Evolutionary conservation across 495 filamentous ascomycete genomes (phyloP).

Genomic region (Daldinia vernicosa): DNA sequence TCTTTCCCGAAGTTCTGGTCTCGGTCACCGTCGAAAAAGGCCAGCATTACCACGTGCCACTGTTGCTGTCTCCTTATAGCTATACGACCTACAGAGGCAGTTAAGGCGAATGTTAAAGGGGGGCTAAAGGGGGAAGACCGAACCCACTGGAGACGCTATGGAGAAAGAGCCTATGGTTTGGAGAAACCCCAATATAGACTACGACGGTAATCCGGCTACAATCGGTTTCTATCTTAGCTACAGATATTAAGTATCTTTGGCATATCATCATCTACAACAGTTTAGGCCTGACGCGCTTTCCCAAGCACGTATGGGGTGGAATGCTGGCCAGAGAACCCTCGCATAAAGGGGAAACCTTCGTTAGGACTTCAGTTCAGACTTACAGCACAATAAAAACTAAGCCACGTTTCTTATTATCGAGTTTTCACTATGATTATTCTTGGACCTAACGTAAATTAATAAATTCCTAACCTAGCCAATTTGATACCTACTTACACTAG

Average conservation of each 20-base stretch:
- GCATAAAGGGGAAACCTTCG: conserved; percentile 18
- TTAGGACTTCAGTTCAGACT: conserved; percentile 18
- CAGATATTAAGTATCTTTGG: background rate
- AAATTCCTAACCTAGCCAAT: too few species aligned
- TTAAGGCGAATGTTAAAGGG: conserved; percentile 39
- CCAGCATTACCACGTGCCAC: conserved; percentile 90
- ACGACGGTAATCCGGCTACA: background rate
- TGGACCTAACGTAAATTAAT: background rate
- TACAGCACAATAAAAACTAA: conserved; percentile 2
- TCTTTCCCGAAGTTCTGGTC: conserved; percentile 92
- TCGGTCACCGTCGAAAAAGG: conserved; percentile 77
- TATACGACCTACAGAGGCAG: conserved; percentile 93
- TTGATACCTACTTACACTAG: background rate
- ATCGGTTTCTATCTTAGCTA: conserved; percentile 3
- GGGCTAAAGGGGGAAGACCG: background rate
- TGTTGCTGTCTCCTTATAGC: conserved; percentile 87
- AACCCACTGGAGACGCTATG: background rate
- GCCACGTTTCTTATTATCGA: background rate
- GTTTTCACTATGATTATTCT: background rate
- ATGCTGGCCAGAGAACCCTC: background rate
- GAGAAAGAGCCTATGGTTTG: background rate
- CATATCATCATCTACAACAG: conserved; percentile 6
- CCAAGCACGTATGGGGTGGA: background rate
- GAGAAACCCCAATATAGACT: background rate
- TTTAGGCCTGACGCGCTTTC: background rate